Base-by-base conservation (phyloP, 208 protist species). In the Trypanosoma melophagium region DNA sequence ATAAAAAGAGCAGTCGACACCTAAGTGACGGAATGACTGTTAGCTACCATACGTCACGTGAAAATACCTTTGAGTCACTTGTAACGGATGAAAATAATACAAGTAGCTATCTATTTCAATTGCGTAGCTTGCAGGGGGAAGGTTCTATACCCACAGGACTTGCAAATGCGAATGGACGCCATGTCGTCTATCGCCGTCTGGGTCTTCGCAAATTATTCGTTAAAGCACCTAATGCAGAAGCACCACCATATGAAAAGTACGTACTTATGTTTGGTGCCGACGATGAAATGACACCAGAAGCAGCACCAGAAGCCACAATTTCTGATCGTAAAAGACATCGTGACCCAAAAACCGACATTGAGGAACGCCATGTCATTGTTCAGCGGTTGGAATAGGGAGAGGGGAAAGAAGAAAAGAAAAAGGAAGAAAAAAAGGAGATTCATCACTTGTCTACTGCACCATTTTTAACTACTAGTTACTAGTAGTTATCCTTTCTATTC, bases 31-130 rank as follows among this genome's bases (percentile, higher is more conserved):
- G 74, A 22, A 61, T 66, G 40, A 84, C 75, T 59, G 64, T 88
- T 17, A 73, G 74, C 62, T 93, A 93, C 74, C 56, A 77, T 60
- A 77, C 81, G 16, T 78, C 73, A 21, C 61, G 68, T 12, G 71
- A 86, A 49, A 90, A 93, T 73, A 86, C 83, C 4, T 93, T 89
- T 69, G 68, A 89, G 70, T 56, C 74, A 25, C 77, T 93, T 19
- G 78, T 76, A 49, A 58, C 71, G 22, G 82, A 93, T 57, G 58
- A 63, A 1, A 63, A 69, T 9, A 93, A 85, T 69, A 90, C 87
- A 5, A 74, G 80, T n/a, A 93, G 87, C 61, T 93, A 90, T 60
- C 44, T 93, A 13, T 50, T 93, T 67, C 74, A 69, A n/a, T 17
- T 62, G 21, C 51, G 62, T 45, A 17, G 7, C 1, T 49, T 24